Evolutionary conservation across 495 filamentous ascomycete species (phyloP), one percentile per base, ranked within the genome.

Genomic region (Penicillium steckii): DNA sequence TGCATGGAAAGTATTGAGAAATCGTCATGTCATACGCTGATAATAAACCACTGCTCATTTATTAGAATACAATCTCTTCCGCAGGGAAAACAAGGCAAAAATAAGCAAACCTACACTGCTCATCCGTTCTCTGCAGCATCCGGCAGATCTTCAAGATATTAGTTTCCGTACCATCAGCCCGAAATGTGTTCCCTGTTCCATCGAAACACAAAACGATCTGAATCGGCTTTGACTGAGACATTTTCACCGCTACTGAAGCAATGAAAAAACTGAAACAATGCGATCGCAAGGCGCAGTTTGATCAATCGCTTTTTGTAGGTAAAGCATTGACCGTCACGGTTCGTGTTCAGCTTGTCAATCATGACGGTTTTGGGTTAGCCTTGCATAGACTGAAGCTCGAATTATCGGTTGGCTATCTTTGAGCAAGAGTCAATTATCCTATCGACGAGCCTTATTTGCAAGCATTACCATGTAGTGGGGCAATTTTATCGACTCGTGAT

Each of bases 111-210:
- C 23, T 8, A 41, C 38, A 23, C 9, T 41, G 38, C 40, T 57
- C 54, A n/a, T 59, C 53, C 29, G 61, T 50, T 17, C 68, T 61
- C 23, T 75, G 66, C 7, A 75, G 49, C 59, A 71, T 71, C 26
- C 65, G 30, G 29, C 67, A 66, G 38, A 78, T 61, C 52, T 76
- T 78, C 21, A 78, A 61, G 12, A 78, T 66, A 44, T 78, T 75
- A 29, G 65, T 72, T 53, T 78, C 74, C 6, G 65, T 46, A 23
- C 59, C 55, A 26, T 66, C 59, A 13, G 71, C 72, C 10, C 49
- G 64, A 59, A 72, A 78, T 12, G 66, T 60, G 42, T 76, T 70
- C 7, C 72, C 73, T 5, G 74, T 78, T 9, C 74, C 74, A 44
- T 78, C 74, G 47, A 78, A 76, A 49, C 71, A 78, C 22, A 78